Conservation (phyloP, 1,284 basidiomycete species). For the Naganishia liquefaciens region DNA sequence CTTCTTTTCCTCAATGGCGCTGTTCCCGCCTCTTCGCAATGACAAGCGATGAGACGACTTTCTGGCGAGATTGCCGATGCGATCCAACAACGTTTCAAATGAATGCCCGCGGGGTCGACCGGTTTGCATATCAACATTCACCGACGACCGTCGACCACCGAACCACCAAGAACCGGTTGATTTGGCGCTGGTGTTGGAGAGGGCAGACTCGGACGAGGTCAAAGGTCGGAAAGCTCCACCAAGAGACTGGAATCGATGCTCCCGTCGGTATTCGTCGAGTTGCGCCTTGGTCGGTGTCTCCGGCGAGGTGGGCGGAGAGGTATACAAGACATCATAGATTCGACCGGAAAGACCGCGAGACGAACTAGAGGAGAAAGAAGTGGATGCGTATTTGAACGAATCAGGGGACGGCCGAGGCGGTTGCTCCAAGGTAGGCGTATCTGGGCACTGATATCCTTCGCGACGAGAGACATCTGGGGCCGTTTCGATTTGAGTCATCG, state of each 20-base stretch:
- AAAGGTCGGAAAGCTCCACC: slow-evolving; percentile 20
- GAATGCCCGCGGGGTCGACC: slow-evolving; percentile 11
- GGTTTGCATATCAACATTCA: not conserved
- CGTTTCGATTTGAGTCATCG: not conserved
- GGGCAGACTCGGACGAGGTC: slow-evolving; percentile 9
- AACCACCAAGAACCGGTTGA: slow-evolving; percentile 3
- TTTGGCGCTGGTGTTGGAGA: not conserved
- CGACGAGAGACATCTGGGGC: slow-evolving; percentile 4
- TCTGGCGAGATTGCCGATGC: not conserved
- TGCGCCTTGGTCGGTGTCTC: slow-evolving; percentile 13
- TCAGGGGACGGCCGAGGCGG: not conserved
- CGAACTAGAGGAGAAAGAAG: not conserved
- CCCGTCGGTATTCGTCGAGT: slow-evolving; percentile 22
- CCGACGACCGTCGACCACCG: not conserved
- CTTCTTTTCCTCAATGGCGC: slow-evolving; percentile 18
- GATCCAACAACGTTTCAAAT: not conserved
- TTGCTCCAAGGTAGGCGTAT: not conserved
- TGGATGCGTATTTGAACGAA: not conserved
- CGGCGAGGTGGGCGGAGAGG: slow-evolving; percentile 7
- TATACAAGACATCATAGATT: not conserved
- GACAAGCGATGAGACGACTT: slow-evolving; percentile 10
- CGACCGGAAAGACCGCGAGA: not conserved
- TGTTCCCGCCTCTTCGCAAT: slow-evolving; percentile 1
- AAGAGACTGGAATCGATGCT: slow-evolving; percentile 18
- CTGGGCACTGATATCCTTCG: not conserved